phyloP scores from a whole-genome alignment of 2,329 filamentous ascomycete species.

The Didymella lethalis region DNA sequence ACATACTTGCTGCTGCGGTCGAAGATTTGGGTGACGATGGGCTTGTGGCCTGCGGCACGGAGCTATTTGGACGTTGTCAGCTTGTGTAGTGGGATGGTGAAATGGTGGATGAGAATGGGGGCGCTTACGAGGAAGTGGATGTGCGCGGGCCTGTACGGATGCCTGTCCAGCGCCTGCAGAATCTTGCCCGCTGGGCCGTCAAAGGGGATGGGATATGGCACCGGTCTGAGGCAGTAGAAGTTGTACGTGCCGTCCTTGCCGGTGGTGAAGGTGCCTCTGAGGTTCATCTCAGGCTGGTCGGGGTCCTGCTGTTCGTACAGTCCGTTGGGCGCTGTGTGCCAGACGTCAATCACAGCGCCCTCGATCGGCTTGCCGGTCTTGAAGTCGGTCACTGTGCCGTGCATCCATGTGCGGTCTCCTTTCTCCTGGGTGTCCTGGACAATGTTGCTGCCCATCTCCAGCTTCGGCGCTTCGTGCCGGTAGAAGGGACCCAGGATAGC shows the following conservation, averaged over 20 bases:
- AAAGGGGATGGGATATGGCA: slow-evolving; percentile 62
- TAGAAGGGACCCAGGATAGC: slow-evolving; percentile 89
- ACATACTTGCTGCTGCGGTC: slow-evolving; percentile 71
- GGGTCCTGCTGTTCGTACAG: slow-evolving; percentile 74
- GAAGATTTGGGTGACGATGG: slow-evolving; percentile 81
- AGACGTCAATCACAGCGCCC: slow-evolving; percentile 75
- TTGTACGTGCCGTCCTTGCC: slow-evolving; percentile 69
- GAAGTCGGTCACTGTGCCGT: slow-evolving; percentile 67
- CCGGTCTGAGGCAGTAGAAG: slow-evolving; percentile 55
- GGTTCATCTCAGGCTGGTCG: slow-evolving; percentile 74
- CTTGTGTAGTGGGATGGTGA: neutral
- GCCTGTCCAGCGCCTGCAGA: slow-evolving; percentile 65
- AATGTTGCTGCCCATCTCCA: slow-evolving; percentile 74
- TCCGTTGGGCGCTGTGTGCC: slow-evolving; percentile 80
- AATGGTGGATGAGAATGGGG: neutral
- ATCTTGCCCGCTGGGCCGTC: slow-evolving; percentile 68
- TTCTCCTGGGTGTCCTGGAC: slow-evolving; percentile 55
- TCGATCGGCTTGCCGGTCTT: slow-evolving; percentile 70
- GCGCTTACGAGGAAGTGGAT: slow-evolving; percentile 66
- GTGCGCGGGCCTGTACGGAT: slow-evolving; percentile 69
- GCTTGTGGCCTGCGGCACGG: slow-evolving; percentile 66
- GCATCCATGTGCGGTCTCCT: slow-evolving; percentile 68
- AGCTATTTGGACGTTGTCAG: slow-evolving; percentile 49
- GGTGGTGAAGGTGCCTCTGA: slow-evolving; percentile 75
- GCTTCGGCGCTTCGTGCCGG: slow-evolving; percentile 73